phyloP scores from a whole-genome alignment of 2,329 filamentous ascomycete genomes.

The Grosmannia penicillata region DNA sequence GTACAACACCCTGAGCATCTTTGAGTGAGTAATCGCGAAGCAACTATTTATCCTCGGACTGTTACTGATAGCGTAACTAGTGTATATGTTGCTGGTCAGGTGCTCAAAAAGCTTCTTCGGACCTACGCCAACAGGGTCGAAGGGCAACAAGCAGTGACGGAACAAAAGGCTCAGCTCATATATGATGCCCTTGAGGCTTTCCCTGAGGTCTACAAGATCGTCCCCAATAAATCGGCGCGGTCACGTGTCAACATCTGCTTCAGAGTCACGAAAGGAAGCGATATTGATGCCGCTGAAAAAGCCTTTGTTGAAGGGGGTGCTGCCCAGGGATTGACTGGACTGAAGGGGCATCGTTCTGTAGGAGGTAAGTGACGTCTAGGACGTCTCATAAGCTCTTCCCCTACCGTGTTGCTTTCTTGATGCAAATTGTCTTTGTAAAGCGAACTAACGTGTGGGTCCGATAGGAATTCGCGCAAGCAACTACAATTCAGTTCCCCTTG shows the following conservation, averaged over 20 bases:
- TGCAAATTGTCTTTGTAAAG: neutral
- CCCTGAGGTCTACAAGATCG: conserved; percentile 57
- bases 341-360: conserved; percentile 81
- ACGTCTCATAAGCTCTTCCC: too few relatives aligned
- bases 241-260: conserved; percentile 97
- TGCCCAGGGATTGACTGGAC: conserved; percentile 53
- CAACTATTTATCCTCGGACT: neutral
- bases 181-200: conserved; percentile 65
- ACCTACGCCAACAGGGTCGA: conserved; percentile 54
- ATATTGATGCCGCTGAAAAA: conserved; percentile 55
- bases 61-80: conserved; percentile 21
- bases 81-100: conserved; percentile 80
- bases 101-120: conserved; percentile 60
- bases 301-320: conserved; percentile 62
- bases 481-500: conserved; percentile 69
- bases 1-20: conserved; percentile 92
- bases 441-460: neutral
- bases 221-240: conserved; percentile 60
- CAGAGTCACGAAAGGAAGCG: conserved; percentile 45
- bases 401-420: too few relatives aligned
- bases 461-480: conserved; percentile 63
- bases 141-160: conserved; percentile 60
- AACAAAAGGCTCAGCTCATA: conserved; percentile 61
- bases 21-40: conserved; percentile 40
- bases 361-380: conserved; percentile 32